Evolutionary conservation across 208 protist genomes (phyloP).

Genomic region (Acanthamoeba sp.): DNA sequence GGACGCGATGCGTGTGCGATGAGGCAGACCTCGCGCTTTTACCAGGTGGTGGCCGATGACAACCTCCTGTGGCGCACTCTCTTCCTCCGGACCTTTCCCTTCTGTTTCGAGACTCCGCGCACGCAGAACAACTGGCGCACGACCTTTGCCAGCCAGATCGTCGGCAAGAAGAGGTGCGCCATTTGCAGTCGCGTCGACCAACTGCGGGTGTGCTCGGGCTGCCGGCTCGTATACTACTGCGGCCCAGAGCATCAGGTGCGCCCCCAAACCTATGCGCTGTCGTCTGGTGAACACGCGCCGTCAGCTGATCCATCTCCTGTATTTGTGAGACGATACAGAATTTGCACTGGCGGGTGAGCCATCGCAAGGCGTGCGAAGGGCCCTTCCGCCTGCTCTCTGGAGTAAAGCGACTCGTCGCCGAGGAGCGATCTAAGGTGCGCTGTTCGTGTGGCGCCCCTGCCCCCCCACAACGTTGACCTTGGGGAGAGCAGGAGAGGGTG

Average conservation of each 20-base stretch:
- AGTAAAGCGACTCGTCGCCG: neutral
- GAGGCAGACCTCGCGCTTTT: neutral
- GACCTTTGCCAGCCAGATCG: neutral
- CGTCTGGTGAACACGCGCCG: too few species aligned
- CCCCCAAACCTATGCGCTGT: too few species aligned
- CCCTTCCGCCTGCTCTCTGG: neutral
- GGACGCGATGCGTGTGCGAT: neutral
- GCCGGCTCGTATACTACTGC: conserved; percentile 18
- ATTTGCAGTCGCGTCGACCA: neutral
- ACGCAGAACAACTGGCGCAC: neutral
- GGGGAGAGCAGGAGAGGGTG: neutral
- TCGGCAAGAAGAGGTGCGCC: neutral
- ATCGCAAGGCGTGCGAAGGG: neutral
- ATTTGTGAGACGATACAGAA: neutral
- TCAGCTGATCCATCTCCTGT: too few species aligned
- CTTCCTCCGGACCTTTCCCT: conserved; percentile 17
- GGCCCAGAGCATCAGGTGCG: neutral
- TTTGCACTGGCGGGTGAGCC: neutral
- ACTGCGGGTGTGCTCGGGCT: conserved; percentile 8
- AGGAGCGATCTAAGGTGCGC: neutral
- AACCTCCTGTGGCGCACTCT: neutral
- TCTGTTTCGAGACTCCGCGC: neutral
- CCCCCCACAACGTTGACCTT: neutral
- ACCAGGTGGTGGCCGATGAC: neutral
- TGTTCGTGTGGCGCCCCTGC: neutral